phyloP scores from a whole-genome alignment of 805 yeast species.

The Torulaspora quercuum region DNA sequence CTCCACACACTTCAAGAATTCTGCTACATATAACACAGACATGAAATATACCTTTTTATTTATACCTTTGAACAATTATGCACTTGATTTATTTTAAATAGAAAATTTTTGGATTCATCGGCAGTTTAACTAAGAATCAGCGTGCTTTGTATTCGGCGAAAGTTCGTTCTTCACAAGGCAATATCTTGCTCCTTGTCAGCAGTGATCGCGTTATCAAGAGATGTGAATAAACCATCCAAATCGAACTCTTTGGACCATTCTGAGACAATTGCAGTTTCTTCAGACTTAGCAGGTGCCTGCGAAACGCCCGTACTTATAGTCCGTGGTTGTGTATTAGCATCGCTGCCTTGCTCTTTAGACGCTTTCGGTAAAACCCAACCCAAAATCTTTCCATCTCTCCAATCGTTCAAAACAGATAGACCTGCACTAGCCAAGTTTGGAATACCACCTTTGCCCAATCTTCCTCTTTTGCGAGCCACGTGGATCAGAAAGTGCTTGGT shows the following conservation, averaged over 20 bases:
- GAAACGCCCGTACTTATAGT: constrained; percentile 36
- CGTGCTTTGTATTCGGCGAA: too few relatives aligned
- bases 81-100: too few relatives aligned
- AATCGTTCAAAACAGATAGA: constrained; percentile 75
- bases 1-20: too few relatives aligned
- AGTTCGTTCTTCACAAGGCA: constrained; percentile 9
- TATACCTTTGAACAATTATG: too few relatives aligned
- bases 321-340: constrained; percentile 30
- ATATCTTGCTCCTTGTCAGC: constrained; percentile 26
- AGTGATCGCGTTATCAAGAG: constrained; percentile 37
- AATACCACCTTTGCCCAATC: constrained; percentile 88
- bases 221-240: constrained; percentile 69
- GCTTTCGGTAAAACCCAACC: constrained; percentile 85
- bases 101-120: too few relatives aligned
- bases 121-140: too few relatives aligned
- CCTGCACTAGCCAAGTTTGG: constrained; percentile 90
- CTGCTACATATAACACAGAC: too few relatives aligned
- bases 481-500: constrained; percentile 85
- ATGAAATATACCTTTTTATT: too few relatives aligned
- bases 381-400: constrained; percentile 93
- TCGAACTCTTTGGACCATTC: constrained; percentile 95
- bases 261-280: constrained; percentile 74
- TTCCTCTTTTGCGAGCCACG: constrained; percentile 87
- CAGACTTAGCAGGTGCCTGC: constrained; percentile 45
- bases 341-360: constrained; percentile 39